A percentile compares a stretch with the other conserved stretches of the same genome.
phyloP scores from a whole-genome alignment of 1,284 basidiomycete species.

The Rhodotorula sp. region DNA sequence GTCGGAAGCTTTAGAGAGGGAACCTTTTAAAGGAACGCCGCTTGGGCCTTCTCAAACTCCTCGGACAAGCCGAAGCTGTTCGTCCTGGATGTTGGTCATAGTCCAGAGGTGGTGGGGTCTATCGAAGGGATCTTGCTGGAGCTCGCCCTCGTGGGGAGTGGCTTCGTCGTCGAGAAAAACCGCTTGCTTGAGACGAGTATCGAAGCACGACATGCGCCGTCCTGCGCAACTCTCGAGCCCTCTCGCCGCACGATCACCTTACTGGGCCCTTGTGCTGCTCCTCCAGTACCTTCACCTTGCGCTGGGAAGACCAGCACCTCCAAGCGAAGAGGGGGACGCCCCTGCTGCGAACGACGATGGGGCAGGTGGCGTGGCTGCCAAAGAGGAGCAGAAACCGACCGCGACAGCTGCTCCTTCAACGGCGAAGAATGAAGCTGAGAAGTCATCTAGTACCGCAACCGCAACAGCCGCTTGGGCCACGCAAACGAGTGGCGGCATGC shows the following conservation, averaged over 20 bases:
- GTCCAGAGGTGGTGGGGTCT: too few species aligned
- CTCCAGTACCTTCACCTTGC: neutral
- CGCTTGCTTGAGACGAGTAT: too few species aligned
- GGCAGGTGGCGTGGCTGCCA: neutral
- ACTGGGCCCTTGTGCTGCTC: neutral
- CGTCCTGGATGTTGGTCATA: neutral
- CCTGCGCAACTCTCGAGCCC: too few species aligned
- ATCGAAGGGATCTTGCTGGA: neutral
- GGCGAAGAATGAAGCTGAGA: too few species aligned
- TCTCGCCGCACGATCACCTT: too few species aligned
- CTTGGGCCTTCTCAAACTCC: slow-evolving; percentile 3
- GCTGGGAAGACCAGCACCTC: neutral
- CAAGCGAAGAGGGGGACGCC: too few species aligned
- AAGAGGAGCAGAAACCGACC: neutral
- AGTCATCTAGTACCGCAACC: neutral
- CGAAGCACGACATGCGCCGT: too few species aligned
- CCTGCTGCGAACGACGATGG: neutral
- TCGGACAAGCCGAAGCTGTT: neutral
- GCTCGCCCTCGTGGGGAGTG: too few species aligned
- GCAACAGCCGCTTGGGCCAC: slow-evolving; percentile 8
- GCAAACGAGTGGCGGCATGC: slow-evolving; percentile 3
- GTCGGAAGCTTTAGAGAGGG: neutral
- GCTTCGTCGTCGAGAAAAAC: neutral
- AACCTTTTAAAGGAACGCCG: neutral
- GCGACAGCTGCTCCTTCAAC: neutral